Base-by-base conservation (phyloP, 192 early-diverging fungal genomes). In the Backusella macrospora region DNA sequence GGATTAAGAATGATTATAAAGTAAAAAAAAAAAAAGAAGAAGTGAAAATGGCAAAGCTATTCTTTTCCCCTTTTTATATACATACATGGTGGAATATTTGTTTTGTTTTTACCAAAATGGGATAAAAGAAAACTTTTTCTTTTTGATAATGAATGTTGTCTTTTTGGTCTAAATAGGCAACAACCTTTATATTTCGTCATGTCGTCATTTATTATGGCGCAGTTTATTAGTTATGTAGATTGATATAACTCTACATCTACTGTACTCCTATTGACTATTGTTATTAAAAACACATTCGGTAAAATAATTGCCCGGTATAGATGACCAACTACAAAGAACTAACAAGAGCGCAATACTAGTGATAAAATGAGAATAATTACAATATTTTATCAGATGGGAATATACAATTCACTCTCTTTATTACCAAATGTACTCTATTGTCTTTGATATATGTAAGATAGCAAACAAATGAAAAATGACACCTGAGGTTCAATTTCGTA, bases 101-200 rank as follows among this genome's bases (percentile, higher is more conserved):
- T 59, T 59, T 59, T 59, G 52, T 59, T 26, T 26, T 59, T 59
- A 59, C 52, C 52, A 59, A 59, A 59, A 59, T 26, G 26, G 18
- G 52, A 59, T 59, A 59, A 59, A 29, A 13, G 10, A 29, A 59
- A 59, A 59, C 23, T 21, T 59, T 59, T 23, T 9, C 18, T 59
- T 8, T 59, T 59, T 59, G 10, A 23, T 59, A 26, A 26, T n/a
- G 52, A 59, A 59, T 59, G 52, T 59, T 59, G 18, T 59, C 52
- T 23, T 59, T 59, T 59, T 26, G 26, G 7, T 59, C 52, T 12
- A 59, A 59, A 59, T 59, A 59, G 52, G 52, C 52, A 59, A 59
- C 52, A 18, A 12, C 9, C 8, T 4, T 9, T 26, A 26, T 13
- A 34, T 34, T 34, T 34, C 29, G 2, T 12, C 8, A 3, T 59